Conservation (phyloP, 805 yeast species). For the Alloascoidea africana region DNA sequence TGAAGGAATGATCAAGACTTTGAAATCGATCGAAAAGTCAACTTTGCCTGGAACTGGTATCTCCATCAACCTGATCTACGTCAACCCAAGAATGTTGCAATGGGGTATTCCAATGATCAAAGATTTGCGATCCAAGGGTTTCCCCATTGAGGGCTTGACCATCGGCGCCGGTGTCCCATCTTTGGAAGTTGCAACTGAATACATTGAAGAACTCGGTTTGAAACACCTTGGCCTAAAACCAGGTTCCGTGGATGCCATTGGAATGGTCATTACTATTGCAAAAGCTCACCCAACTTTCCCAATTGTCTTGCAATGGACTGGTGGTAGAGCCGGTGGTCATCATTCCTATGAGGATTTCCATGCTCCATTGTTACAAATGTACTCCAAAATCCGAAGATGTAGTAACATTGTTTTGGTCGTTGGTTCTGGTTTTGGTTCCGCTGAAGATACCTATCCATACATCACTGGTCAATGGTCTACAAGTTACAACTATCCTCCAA, state of each 20-base stretch:
- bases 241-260: conserved; percentile 88
- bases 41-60: conserved; percentile 81
- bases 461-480: conserved; percentile 96
- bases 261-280: conserved; percentile 79
- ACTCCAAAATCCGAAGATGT: conserved; percentile 84
- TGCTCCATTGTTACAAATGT: conserved; percentile 92
- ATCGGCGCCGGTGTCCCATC: conserved; percentile 99
- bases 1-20: conserved; percentile 53
- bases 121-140: conserved; percentile 78
- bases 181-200: conserved; percentile 91
- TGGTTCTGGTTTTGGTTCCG: conserved; percentile 97
- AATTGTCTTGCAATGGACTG: conserved; percentile 97
- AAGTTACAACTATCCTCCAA: conserved; percentile 78
- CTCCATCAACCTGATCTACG: conserved; percentile 86
- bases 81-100: conserved; percentile 93
- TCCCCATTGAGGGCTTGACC: conserved; percentile 90
- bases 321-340: conserved; percentile 99
- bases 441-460: conserved; percentile 94
- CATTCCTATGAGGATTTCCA: conserved; percentile 99
- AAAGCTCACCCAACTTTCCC: conserved; percentile 95
- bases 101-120: conserved; percentile 97
- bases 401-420: conserved; percentile 82
- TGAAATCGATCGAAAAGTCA: conserved; percentile 52
- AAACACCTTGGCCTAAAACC: conserved; percentile 95
- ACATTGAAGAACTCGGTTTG: conserved; percentile 81